A percentile compares a stretch with the other conserved stretches of the same genome.
phyloP scores from a whole-genome alignment of 306 rosid species.

The Dryas octopetala region DNA sequence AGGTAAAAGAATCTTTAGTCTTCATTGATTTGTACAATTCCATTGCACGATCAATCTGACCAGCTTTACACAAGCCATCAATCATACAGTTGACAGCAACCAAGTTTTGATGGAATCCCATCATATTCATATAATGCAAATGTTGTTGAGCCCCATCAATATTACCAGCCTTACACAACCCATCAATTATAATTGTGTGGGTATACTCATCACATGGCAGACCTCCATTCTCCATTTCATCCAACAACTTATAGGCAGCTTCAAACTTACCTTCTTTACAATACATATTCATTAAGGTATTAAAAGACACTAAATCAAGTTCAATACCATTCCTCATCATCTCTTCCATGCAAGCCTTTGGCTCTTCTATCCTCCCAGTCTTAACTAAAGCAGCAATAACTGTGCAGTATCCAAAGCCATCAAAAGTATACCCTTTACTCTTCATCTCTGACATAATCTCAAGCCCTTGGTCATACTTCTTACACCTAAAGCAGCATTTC shows the following conservation, averaged over 20 bases:
- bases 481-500: conserved; percentile 60
- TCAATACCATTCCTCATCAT: conserved; percentile 53
- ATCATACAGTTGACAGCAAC: conserved; percentile 66
- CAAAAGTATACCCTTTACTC: conserved; percentile 58
- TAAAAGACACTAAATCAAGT: conserved; percentile 61
- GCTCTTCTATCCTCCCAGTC: conserved; percentile 60
- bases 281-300: conserved; percentile 55
- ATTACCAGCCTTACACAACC: conserved; percentile 61
- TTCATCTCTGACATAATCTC: conserved; percentile 64
- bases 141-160: conserved; percentile 52
- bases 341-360: conserved; percentile 41
- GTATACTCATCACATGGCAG: conserved; percentile 62
- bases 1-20: conserved; percentile 61
- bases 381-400: conserved; percentile 61
- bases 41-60: conserved; percentile 63
- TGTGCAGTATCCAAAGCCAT: conserved; percentile 77
- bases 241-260: conserved; percentile 59
- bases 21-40: conserved; percentile 66
- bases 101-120: conserved; percentile 60
- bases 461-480: conserved; percentile 52
- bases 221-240: conserved; percentile 63
- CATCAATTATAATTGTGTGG: conserved; percentile 62
- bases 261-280: conserved; percentile 64
- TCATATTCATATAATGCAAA: conserved; percentile 48
- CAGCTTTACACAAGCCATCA: conserved; percentile 80